Conservation (phyloP, 2,329 filamentous ascomycete species). For the Sclerotinia spermophila region DNA sequence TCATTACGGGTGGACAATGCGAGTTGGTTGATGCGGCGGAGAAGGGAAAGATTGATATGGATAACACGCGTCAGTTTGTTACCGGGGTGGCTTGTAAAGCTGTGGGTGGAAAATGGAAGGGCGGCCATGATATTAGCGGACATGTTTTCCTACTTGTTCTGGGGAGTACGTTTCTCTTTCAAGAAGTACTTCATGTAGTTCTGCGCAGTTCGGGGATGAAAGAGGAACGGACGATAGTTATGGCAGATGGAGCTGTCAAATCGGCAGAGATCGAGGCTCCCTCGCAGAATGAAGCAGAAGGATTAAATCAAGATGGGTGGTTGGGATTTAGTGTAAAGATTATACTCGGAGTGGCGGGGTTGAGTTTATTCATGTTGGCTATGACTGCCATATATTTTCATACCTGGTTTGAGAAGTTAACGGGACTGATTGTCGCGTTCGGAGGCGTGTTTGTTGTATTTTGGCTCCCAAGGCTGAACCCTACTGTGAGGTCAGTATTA, state of each 20-base stretch:
- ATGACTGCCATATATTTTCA: slow-evolving; percentile 99
- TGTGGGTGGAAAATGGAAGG: slow-evolving; percentile 78
- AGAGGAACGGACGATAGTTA: slow-evolving; percentile 65
- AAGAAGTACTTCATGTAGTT: slow-evolving; percentile 69
- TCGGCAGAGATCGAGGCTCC: slow-evolving; percentile 49
- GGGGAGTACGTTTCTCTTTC: slow-evolving; percentile 73
- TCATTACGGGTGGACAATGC: slow-evolving; percentile 83
- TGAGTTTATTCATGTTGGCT: slow-evolving; percentile 92
- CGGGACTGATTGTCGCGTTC: slow-evolving; percentile 47
- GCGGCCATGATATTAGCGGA: slow-evolving; percentile 94
- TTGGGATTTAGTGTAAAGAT: slow-evolving; percentile 52
- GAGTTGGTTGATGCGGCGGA: slow-evolving; percentile 52
- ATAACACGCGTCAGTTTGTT: slow-evolving; percentile 50
- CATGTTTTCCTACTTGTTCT: slow-evolving; percentile 92
- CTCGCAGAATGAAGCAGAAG: slow-evolving; percentile 18
- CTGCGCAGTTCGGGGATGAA: slow-evolving; percentile 44
- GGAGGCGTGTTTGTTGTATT: slow-evolving; percentile 48
- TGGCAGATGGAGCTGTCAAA: slow-evolving; percentile 63
- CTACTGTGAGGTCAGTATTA: slow-evolving; percentile 44
- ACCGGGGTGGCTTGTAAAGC: slow-evolving; percentile 79
- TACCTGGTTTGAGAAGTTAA: slow-evolving; percentile 90
- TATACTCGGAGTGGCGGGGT: slow-evolving; percentile 58
- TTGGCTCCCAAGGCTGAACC: slow-evolving; percentile 45
- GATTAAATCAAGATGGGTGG: slow-evolving; percentile 21
- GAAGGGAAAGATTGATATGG: slow-evolving; percentile 45